phyloP scores from a whole-genome alignment of 225 moss, liverwort and hornwort genomes.

The Anthoceros angustus region DNA sequence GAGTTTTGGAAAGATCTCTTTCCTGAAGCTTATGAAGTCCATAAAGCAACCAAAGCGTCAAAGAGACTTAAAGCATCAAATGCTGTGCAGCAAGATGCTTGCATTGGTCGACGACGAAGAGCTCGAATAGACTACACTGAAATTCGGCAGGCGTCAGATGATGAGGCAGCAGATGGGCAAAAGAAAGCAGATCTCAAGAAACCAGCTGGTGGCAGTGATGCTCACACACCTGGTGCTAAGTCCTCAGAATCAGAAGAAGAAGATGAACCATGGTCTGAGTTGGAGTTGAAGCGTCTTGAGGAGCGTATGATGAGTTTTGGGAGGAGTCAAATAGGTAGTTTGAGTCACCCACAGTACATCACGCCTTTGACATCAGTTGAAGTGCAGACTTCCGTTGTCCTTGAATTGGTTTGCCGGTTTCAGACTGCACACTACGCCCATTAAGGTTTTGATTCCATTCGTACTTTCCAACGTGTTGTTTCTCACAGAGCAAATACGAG shows the following conservation, averaged over 20 bases:
- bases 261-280: slow-evolving; percentile 21
- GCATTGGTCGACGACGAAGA: slow-evolving; percentile 28
- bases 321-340: slow-evolving; percentile 21
- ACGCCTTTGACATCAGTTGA: too few relatives aligned
- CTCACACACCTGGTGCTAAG: slow-evolving; percentile 10
- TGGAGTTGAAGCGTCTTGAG: slow-evolving; percentile 35
- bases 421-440: background rate
- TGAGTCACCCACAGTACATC: too few relatives aligned
- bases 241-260: slow-evolving; percentile 10
- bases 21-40: slow-evolving; percentile 49
- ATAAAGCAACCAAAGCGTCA: slow-evolving; percentile 18
- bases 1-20: slow-evolving; percentile 56
- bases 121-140: slow-evolving; percentile 56
- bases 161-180: slow-evolving; percentile 24
- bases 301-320: slow-evolving; percentile 33
- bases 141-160: slow-evolving; percentile 23
- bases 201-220: slow-evolving; percentile 12
- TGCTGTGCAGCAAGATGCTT: slow-evolving; percentile 7
- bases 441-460: background rate
- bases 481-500: slow-evolving; percentile 30
- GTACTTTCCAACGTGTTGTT: background rate
- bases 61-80: slow-evolving; percentile 6
- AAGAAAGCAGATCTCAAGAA: slow-evolving; percentile 13
- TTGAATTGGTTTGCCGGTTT: background rate
- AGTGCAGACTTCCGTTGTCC: too few relatives aligned